Conservation (phyloP, 768 basidiomycete species). For the Zangia roseola region DNA sequence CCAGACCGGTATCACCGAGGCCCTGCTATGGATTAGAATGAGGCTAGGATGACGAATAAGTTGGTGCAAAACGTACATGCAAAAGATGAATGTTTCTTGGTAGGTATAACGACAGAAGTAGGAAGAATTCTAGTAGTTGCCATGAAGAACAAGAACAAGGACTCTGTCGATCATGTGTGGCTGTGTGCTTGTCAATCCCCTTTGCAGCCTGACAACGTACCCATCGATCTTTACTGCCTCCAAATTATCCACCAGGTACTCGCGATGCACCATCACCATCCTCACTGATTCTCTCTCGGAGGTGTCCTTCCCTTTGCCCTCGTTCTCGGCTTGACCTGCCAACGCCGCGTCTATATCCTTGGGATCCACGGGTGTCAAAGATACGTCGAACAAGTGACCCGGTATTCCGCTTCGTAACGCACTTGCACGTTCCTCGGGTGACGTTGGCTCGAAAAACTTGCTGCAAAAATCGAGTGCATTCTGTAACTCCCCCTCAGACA, state of each 20-base stretch:
- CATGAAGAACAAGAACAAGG: too few relatives aligned
- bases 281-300: conserved; percentile 25
- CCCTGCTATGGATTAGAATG: too few relatives aligned
- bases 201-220: too few relatives aligned
- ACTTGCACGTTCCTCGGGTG: conserved; percentile 41
- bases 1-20: conserved; percentile 69
- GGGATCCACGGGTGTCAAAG: conserved; percentile 20
- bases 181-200: too few relatives aligned
- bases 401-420: conserved; percentile 27
- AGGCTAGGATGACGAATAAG: too few relatives aligned
- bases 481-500: conserved; percentile 73
- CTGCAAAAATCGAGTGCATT: conserved; percentile 77
- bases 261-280: conserved; percentile 62
- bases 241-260: conserved; percentile 73
- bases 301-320: too few relatives aligned
- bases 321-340: too few relatives aligned
- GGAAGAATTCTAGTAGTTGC: too few relatives aligned
- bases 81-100: too few relatives aligned
- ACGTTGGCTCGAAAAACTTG: conserved; percentile 67
- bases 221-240: conserved; percentile 64
- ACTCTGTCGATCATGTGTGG: too few relatives aligned
- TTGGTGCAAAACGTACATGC: too few relatives aligned
- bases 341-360: conserved; percentile 14
- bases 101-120: too few relatives aligned
- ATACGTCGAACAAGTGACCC: conserved; percentile 20